A percentile compares a stretch with the other conserved stretches of the same genome.
phyloP scores from a whole-genome alignment of 1,284 basidiomycete species.

The Athelia psychrophila region DNA sequence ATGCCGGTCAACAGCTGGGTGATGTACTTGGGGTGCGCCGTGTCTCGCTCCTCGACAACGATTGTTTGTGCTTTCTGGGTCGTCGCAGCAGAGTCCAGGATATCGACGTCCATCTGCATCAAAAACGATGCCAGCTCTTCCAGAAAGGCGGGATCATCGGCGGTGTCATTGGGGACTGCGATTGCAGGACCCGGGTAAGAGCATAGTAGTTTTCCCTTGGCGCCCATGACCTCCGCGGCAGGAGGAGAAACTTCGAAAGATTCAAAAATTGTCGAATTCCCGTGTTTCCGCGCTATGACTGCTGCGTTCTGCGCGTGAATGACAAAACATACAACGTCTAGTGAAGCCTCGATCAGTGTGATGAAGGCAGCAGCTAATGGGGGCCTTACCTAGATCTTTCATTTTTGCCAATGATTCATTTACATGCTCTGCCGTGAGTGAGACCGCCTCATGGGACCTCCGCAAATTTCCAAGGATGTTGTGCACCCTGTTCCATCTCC shows the following conservation, averaged over 20 bases:
- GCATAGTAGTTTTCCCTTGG: conserved; percentile 30
- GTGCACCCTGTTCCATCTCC: not conserved
- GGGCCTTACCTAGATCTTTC: not conserved
- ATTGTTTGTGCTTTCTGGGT: conserved; percentile 13
- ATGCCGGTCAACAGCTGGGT: conserved; percentile 32
- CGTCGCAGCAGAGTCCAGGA: conserved; percentile 10
- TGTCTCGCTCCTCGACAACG: conserved; percentile 22
- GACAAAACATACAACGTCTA: conserved; percentile 18
- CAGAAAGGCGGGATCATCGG: conserved; percentile 16
- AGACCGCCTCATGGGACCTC: not conserved
- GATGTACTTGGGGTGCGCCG: conserved; percentile 29
- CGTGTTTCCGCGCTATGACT: conserved; percentile 26
- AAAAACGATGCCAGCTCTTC: conserved; percentile 26
- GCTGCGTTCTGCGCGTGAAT: conserved; percentile 35
- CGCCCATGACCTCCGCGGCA: conserved; percentile 18
- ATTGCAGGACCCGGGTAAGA: conserved; percentile 30
- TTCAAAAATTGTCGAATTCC: conserved; percentile 24
- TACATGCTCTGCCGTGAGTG: not conserved
- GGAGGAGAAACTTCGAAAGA: conserved; percentile 29
- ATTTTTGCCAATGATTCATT: not conserved
- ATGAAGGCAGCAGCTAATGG: not conserved
- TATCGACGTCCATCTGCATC: conserved; percentile 21
- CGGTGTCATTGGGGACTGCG: conserved; percentile 13
- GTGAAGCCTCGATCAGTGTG: not conserved
- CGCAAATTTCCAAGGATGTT: not conserved